Conservation (phyloP, 129 eudicot species). For the Flaveria brownii region DNA sequence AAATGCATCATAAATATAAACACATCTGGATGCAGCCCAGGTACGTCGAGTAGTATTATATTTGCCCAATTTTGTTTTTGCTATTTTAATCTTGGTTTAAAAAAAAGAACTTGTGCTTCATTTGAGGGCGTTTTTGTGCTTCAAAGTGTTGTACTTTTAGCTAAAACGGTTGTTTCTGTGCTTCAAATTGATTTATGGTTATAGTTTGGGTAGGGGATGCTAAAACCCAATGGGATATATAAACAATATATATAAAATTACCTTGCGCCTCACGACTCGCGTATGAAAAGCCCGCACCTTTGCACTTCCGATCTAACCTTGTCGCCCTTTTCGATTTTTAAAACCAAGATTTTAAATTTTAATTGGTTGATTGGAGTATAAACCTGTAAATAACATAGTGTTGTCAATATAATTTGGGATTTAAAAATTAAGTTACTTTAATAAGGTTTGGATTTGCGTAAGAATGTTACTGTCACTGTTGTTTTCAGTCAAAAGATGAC, state of each 20-base stretch:
- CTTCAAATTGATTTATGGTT: too few relatives aligned
- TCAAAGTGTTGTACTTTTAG: too few relatives aligned
- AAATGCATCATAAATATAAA: constrained; percentile 74
- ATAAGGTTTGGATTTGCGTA: not conserved
- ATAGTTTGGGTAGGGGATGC: too few relatives aligned
- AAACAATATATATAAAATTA: too few relatives aligned
- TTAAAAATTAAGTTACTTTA: constrained; percentile 9
- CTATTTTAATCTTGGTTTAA: not conserved
- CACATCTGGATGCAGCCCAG: constrained; percentile 83
- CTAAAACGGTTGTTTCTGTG: too few relatives aligned
- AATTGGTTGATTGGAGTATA: constrained; percentile 7
- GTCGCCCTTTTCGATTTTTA: too few relatives aligned
- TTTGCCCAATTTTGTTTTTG: not conserved
- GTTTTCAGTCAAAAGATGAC: not conserved
- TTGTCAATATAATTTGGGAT: not conserved
- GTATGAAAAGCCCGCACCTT: too few relatives aligned
- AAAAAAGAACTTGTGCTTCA: too few relatives aligned
- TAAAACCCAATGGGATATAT: too few relatives aligned
- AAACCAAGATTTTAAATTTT: not conserved
- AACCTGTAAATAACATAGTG: constrained; percentile 17
- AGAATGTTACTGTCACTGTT: constrained; percentile 5
- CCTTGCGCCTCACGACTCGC: too few relatives aligned
- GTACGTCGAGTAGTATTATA: constrained; percentile 35
- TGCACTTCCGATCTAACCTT: too few relatives aligned
- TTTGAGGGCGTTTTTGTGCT: too few relatives aligned